phyloP scores from a whole-genome alignment of 176 grass and related monocot species.

The Melocanna baccifera region DNA sequence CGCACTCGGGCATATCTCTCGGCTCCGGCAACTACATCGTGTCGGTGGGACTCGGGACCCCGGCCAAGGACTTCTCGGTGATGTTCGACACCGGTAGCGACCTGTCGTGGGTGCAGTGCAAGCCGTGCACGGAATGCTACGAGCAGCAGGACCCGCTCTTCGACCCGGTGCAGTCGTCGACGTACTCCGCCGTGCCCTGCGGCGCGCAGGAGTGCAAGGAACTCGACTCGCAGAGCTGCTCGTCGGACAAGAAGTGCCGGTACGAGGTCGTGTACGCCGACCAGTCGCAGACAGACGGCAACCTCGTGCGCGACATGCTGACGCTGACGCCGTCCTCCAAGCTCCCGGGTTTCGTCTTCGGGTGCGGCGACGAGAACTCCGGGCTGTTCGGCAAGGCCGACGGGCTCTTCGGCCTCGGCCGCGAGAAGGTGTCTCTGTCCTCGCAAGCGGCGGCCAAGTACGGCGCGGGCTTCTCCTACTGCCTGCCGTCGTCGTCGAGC shows the following conservation, averaged over 20 bases:
- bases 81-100: slow-evolving; percentile 79
- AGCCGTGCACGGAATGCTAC: slow-evolving; percentile 59
- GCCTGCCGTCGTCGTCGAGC: slow-evolving; percentile 57
- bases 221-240: slow-evolving; percentile 38
- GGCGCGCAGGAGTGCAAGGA: slow-evolving; percentile 38
- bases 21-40: slow-evolving; percentile 77
- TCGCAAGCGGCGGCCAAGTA: slow-evolving; percentile 64
- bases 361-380: slow-evolving; percentile 52
- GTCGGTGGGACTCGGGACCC: slow-evolving; percentile 66
- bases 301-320: slow-evolving; percentile 60
- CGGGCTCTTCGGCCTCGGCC: slow-evolving; percentile 71
- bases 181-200: slow-evolving; percentile 48
- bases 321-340: slow-evolving; percentile 22
- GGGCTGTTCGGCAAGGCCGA: slow-evolving; percentile 59
- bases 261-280: slow-evolving; percentile 76
- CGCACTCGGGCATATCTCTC: slow-evolving; percentile 36
- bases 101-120: slow-evolving; percentile 78
- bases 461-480: slow-evolving; percentile 73
- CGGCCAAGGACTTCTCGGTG: slow-evolving; percentile 38
- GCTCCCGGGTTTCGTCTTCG: slow-evolving; percentile 63
- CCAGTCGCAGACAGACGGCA: slow-evolving; percentile 56
- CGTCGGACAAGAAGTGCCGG: slow-evolving; percentile 24
- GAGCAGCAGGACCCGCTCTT: slow-evolving; percentile 70
- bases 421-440: slow-evolving; percentile 48
- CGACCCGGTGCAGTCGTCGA: slow-evolving; percentile 58